A percentile compares a stretch with the other conserved stretches of the same genome.
Conservation (phyloP, 371 early-diverging fungal genomes). For the Apophysomyces sp. region DNA sequence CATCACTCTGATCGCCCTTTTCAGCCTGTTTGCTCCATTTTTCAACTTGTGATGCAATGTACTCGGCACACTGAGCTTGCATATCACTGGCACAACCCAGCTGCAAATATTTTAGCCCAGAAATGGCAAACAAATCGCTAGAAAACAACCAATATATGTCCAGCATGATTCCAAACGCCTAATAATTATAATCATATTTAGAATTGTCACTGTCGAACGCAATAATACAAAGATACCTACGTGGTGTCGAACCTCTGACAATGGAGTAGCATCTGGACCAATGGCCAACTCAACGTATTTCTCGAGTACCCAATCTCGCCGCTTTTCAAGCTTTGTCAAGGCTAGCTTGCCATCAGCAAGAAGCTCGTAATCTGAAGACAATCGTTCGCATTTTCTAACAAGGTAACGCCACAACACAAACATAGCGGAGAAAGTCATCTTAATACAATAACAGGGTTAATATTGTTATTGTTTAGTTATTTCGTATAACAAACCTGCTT, state of each 20-base stretch:
- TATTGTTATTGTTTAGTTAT: neutral
- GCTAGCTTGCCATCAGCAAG: conserved; percentile 8
- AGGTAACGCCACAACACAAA: conserved; percentile 41
- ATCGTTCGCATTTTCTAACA: conserved; percentile 37
- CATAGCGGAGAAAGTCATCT: conserved; percentile 33
- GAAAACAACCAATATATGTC: conserved; percentile 61
- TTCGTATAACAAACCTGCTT: conserved; percentile 16
- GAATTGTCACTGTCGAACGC: neutral
- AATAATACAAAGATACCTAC: conserved; percentile 1
- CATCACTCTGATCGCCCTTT: conserved; percentile 12
- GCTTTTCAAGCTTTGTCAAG: conserved; percentile 20
- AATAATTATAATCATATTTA: neutral
- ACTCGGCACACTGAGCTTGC: conserved; percentile 37
- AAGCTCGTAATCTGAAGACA: conserved; percentile 14
- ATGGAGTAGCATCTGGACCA: conserved; percentile 20
- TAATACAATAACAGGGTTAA: neutral
- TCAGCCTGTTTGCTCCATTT: conserved; percentile 20
- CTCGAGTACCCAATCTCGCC: conserved; percentile 36
- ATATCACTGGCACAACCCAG: conserved; percentile 34
- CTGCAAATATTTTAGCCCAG: conserved; percentile 29
- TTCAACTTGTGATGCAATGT: conserved; percentile 34
- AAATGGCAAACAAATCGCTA: conserved; percentile 43
- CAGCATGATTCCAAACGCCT: conserved; percentile 51
- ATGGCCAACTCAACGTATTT: conserved; percentile 23
- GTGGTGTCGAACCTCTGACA: conserved; percentile 18